Conservation (phyloP, 176 grass and related monocot species). For the Oryza glumipatula region DNA sequence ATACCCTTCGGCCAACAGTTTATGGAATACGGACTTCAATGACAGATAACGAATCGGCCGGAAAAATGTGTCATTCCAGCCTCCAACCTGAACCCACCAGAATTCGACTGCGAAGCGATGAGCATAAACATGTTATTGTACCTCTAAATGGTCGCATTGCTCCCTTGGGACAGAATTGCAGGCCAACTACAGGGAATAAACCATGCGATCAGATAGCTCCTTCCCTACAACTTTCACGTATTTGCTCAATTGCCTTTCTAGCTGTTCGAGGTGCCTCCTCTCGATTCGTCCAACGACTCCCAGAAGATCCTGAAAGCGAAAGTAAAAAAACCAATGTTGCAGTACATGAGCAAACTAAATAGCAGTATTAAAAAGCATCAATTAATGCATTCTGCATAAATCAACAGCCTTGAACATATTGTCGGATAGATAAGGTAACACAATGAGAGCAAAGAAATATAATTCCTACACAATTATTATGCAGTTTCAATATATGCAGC, state of each 20-base stretch:
- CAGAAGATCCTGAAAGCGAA: conserved; percentile 69
- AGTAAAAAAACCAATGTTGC: conserved; percentile 20
- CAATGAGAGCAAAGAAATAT: neutral
- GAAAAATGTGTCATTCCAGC: conserved; percentile 19
- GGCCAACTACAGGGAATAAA: conserved; percentile 59
- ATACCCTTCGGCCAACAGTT: neutral
- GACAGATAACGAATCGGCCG: neutral
- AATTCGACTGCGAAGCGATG: conserved; percentile 3
- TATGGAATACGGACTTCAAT: neutral
- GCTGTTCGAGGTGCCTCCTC: conserved; percentile 40
- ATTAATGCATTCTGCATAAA: neutral
- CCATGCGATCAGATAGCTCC: conserved; percentile 66
- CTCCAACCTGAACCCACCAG: neutral
- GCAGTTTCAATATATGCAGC: neutral
- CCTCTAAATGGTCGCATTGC: neutral
- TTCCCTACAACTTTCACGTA: conserved; percentile 70
- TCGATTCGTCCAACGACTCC: conserved; percentile 49
- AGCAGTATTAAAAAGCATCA: neutral
- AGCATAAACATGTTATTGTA: neutral
- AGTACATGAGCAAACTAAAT: conserved; percentile 4
- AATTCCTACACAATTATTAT: neutral
- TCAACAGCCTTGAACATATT: neutral
- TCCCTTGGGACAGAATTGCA: neutral
- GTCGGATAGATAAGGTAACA: neutral
- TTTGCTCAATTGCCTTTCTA: conserved; percentile 65